Evolutionary conservation across 495 filamentous ascomycete genomes (phyloP).

Genomic region (Thermothielavioides terrestris): DNA sequence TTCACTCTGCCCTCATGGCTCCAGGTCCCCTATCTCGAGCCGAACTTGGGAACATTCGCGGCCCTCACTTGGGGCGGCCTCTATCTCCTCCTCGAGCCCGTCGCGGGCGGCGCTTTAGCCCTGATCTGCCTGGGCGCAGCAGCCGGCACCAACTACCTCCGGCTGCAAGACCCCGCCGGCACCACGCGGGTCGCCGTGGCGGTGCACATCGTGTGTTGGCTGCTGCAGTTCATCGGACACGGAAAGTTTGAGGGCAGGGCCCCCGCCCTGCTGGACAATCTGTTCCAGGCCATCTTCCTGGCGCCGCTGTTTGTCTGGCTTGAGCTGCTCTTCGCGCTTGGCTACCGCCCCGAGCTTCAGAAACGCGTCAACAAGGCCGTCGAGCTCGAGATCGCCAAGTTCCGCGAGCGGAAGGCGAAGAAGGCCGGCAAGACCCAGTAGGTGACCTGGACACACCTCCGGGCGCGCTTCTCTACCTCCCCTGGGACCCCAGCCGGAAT

Average conservation of each 20-base stretch:
- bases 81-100: constrained; percentile 89
- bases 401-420: constrained; percentile 35
- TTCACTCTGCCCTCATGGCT: constrained; percentile 63
- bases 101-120: constrained; percentile 68
- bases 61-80: constrained; percentile 62
- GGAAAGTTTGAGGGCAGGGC: constrained; percentile 82
- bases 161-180: constrained; percentile 51
- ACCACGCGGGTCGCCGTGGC: constrained; percentile 64
- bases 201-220: constrained; percentile 67
- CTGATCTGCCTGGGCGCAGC: constrained; percentile 65
- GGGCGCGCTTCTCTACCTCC: too few relatives aligned
- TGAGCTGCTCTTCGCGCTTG: constrained; percentile 82
- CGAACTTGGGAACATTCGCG: constrained; percentile 70
- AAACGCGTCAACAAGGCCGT: constrained; percentile 68
- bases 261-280: constrained; percentile 81
- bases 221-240: constrained; percentile 85
- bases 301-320: constrained; percentile 99
- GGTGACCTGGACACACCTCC: too few relatives aligned
- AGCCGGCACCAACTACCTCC: constrained; percentile 66
- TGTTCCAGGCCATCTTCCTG: constrained; percentile 84
- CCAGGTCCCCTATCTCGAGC: constrained; percentile 64
- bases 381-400: constrained; percentile 56
- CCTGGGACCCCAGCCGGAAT: too few relatives aligned
- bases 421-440: constrained; percentile 5
- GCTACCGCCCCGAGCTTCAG: constrained; percentile 83